Percentiles rank a stretch among this genome's conserved stretches.
phyloP scores from a whole-genome alignment of 2,329 filamentous ascomycete species.

The Stemphylium vesicarium region DNA sequence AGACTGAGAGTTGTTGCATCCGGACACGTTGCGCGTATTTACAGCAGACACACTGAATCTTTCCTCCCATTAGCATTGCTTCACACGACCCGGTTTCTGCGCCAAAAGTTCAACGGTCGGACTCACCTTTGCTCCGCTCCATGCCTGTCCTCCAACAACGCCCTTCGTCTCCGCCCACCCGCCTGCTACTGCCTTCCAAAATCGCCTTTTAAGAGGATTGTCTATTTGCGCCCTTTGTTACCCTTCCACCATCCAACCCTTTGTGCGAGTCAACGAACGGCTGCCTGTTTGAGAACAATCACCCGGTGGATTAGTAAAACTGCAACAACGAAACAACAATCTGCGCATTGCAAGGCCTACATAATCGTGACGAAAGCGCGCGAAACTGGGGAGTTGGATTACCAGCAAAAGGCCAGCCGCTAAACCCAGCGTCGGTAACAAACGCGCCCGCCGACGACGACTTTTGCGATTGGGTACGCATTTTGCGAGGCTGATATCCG shows the following conservation, averaged over 20 bases:
- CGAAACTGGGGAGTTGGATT: not conserved
- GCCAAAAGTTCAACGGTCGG: constrained; percentile 6
- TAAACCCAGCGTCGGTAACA: too few species aligned
- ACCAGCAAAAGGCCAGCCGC: too few species aligned
- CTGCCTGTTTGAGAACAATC: constrained; percentile 24
- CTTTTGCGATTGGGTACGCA: constrained; percentile 1
- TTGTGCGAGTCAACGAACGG: constrained; percentile 12
- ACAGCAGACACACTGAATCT: not conserved
- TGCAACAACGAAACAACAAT: constrained; percentile 25
- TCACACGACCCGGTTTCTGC: constrained; percentile 2
- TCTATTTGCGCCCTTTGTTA: constrained; percentile 13
- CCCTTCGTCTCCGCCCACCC: constrained; percentile 7
- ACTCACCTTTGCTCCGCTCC: constrained; percentile 8
- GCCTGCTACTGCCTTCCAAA: constrained; percentile 9
- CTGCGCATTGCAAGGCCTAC: constrained; percentile 11
- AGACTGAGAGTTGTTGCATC: not conserved
- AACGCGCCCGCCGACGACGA: not conserved
- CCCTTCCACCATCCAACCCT: constrained; percentile 5
- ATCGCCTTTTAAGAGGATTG: not conserved
- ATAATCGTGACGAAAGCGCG: constrained; percentile 15
- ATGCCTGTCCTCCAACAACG: constrained; percentile 8
- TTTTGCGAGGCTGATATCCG: constrained; percentile 8
- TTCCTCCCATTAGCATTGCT: not conserved
- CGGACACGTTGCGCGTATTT: constrained; percentile 3
- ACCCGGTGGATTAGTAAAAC: constrained; percentile 17